Evolutionary conservation across 2,329 filamentous ascomycete genomes (phyloP), one percentile per base, ranked within the genome.

Genomic region (Zymoseptoria ardabiliae): DNA sequence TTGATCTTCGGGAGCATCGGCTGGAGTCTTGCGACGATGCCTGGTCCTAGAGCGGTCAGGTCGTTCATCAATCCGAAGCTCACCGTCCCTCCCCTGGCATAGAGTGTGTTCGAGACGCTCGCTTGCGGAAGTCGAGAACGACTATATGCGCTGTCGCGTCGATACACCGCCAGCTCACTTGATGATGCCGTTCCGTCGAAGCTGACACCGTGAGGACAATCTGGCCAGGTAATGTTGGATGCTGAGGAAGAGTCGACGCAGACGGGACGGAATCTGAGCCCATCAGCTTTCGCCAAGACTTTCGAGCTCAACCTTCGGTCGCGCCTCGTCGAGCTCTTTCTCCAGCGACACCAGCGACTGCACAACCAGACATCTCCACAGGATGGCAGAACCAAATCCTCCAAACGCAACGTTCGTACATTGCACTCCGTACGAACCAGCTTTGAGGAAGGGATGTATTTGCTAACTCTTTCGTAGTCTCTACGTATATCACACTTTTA

Each of bases 381-480:
- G n/a, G 17, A 45, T 45, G 35, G 35, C 35, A 45, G 35, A 45
- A 13, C 35, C 51, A 10, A 65, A 58, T 35, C 61, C 69, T 57
- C 71, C 70, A 53, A 73, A 68, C 68, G 71, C 72, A 71, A 74
- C 72, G 72, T 74, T 74, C 72, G 72, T 74, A 74, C 72, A 74
- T 71, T 73, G 72, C 72, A 74, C 72, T 67, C 63, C 72, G 72
- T 74, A 73, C 72, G 72, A 70, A 73, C 70, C 58, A 65, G 66
- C 66, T 45, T 45, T 45, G 66, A 48, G 52, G 54, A 35, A 51
- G 41, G 48, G 63, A 63, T 58, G 57, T 52, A 55, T 53, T 59
- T 56, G 56, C 68, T 71, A 55, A 68, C 68, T 30, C 53, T 22
- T 50, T 55, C 53, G 58, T 64, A 73, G 71, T 58, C 66, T 73